Base-by-base conservation (phyloP, 768 basidiomycete genomes). In the Lactarius deliciosus region DNA sequence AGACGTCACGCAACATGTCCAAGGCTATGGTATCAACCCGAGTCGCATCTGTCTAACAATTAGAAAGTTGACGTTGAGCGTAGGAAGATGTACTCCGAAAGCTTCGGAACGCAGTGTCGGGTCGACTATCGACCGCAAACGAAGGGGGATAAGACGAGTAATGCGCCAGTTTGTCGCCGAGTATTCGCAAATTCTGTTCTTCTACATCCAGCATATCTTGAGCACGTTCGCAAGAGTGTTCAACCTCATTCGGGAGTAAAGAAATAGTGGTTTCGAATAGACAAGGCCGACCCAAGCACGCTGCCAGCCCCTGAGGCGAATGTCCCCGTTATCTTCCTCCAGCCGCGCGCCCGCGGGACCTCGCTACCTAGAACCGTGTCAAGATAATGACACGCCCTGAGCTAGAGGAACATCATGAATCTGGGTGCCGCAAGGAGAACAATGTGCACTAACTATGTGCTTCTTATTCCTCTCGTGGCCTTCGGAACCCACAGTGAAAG, bases 401-500 rank as follows among this genome's bases (percentile, higher is more conserved):
- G 73, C 85, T 87, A 45, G n/a, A 16, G 30, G 45, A 3, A 28
- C 22, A 43, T 36, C 28, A 57, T 38, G 6, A 57, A 4, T 18
- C 25, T 59, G 28, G 16, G 54, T 55, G 66, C 18, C 36, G 69
- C 56, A 30, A 56, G 32, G 30, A 15, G 61, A 57, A 30, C 60
- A 7, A 30, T 4, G 18, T 45, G 34, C 45, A 78, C 86, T 68
- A 64, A 88, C 87, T 63, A 88, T 86, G 70, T 89, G 84, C 54
- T 72, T 73, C 59, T 77, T 79, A 69, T 90, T 90, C 63, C 86
- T 77, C 67, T 83, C 80, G 45, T 82, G 78, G 16, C 89, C 87
- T 70, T 85, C 83, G 0, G 73, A 69, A 10, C 87, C 86, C 0
- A 84, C 79, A 11, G 87, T 89, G 72, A 90, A 90, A 8, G 86